Percentiles rank a stretch among this genome's conserved stretches.
These are phyloP conservation scores for Puccinia triticina DNA, from an alignment of 1,284 basidiomycete species.

Conservation along the genomic window DNA sequence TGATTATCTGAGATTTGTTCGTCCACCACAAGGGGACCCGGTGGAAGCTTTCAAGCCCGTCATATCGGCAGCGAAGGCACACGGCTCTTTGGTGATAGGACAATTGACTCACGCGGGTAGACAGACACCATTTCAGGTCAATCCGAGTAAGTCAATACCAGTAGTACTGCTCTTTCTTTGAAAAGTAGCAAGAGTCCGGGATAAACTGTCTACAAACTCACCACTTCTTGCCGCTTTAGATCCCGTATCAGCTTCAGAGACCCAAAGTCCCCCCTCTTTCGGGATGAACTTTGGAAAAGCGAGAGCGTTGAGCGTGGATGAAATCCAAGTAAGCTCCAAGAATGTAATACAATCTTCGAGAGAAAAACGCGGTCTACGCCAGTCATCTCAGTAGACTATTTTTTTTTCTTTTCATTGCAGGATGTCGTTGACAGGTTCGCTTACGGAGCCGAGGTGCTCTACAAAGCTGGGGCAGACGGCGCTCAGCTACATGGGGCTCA, in stretches of 20 bases:
- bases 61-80: constrained; percentile 61
- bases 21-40: constrained; percentile 54
- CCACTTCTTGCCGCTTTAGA: too few species aligned
- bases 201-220: too few species aligned
- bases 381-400: neutral
- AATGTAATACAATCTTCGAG: neutral
- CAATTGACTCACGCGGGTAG: constrained; percentile 63
- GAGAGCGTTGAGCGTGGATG: constrained; percentile 56
- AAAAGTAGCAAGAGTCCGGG: too few species aligned
- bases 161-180: too few species aligned
- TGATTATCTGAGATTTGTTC: neutral
- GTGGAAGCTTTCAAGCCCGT: constrained; percentile 60
- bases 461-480: constrained; percentile 61
- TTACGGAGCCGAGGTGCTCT: constrained; percentile 60
- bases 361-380: neutral
- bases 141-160: constrained; percentile 56
- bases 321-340: constrained; percentile 56
- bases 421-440: constrained; percentile 61
- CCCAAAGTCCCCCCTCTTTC: constrained; percentile 11
- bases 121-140: constrained; percentile 57
- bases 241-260: constrained; percentile 58
- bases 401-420: neutral
- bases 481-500: constrained; percentile 60
- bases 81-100: constrained; percentile 62
- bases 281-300: constrained; percentile 55